Evolutionary conservation across 768 basidiomycete genomes (phyloP), one percentile per base, ranked within the genome.

Genomic region (Serendipita vermifera): DNA sequence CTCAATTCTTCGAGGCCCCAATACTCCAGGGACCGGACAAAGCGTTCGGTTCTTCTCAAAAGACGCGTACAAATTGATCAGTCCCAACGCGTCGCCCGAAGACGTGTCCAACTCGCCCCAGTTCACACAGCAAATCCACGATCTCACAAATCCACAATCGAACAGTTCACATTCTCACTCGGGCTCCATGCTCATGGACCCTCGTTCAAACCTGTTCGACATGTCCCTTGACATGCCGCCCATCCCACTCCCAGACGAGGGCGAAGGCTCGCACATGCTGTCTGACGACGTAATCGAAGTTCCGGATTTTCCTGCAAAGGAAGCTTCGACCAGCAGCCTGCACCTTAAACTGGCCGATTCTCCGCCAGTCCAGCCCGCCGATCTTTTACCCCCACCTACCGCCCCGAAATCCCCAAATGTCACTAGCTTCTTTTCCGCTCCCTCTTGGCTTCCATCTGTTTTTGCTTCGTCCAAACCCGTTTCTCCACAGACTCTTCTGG

Each of bases 31-130:
- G 3, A 84, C 83, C 9, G 84, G 85, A n/a, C 80, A 81, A 64
- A 85, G 80, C 58, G 85, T 87, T 38, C 80, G 85, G 4, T 86
- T 87, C 70, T 85, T 85, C 66, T 79, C 83, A 26, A 75, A 79
- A 26, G 80, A 84, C 55, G 80, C 79, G 11, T 82, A 77, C 70
- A 80, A 75, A 59, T 70, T 77, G 22, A 78, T 82, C 62, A 83
- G 74, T 48, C 81, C 82, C n/a, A 80, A 85, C 39, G 68, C 74
- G 20, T 83, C 82, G 15, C 66, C 36, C 35, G 54, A 40, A 39
- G 54, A 27, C 59, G 27, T 14, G 9, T 22, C 33, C 13, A 38
- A 27, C 38, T 33, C 55, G 9, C 48, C 33, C 5, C n/a, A 55
- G 20, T 53, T 55, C 38, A 14, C 27, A 33, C 20, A 54, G 31